These are phyloP conservation scores for Aschersonia sp. DNA, from an alignment of 2,329 filamentous ascomycete species.

Conservation along the genomic window DNA sequence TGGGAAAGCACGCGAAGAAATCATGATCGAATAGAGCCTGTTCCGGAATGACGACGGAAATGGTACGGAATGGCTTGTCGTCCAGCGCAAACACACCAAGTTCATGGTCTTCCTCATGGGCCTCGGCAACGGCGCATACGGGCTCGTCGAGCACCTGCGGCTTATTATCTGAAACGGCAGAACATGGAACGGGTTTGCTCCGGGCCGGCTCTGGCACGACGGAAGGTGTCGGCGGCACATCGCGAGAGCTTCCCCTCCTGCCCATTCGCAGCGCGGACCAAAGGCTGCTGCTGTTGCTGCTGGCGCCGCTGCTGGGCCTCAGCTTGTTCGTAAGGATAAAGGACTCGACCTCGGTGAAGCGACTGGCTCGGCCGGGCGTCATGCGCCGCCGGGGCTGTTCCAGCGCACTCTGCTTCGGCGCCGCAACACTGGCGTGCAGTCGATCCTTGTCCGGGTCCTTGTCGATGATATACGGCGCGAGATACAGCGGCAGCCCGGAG, in stretches of 20 bases:
- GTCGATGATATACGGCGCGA: slow-evolving; percentile 2
- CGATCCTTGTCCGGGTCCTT: slow-evolving; percentile 1
- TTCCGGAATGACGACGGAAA: background rate
- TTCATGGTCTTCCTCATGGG: background rate
- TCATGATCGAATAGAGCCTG: background rate
- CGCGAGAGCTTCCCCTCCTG: background rate
- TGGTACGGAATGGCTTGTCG: background rate
- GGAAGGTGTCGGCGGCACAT: background rate
- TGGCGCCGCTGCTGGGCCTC: no score
- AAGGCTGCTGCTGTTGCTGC: background rate
- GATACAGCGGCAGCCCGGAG: slow-evolving; percentile 1
- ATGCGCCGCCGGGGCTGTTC: no score
- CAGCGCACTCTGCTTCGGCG: no score
- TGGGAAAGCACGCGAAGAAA: background rate
- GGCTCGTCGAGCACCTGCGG: background rate
- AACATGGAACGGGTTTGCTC: no score
- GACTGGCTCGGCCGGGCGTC: background rate
- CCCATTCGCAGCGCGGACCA: background rate
- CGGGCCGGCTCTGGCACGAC: background rate
- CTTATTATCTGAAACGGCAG: no score
- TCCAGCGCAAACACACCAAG: background rate
- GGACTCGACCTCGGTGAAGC: background rate
- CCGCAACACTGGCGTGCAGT: background rate
- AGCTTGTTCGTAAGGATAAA: background rate
- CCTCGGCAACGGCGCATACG: background rate